Conservation (phyloP, 176 grass and related monocot species). For the Pharus latifolius region DNA sequence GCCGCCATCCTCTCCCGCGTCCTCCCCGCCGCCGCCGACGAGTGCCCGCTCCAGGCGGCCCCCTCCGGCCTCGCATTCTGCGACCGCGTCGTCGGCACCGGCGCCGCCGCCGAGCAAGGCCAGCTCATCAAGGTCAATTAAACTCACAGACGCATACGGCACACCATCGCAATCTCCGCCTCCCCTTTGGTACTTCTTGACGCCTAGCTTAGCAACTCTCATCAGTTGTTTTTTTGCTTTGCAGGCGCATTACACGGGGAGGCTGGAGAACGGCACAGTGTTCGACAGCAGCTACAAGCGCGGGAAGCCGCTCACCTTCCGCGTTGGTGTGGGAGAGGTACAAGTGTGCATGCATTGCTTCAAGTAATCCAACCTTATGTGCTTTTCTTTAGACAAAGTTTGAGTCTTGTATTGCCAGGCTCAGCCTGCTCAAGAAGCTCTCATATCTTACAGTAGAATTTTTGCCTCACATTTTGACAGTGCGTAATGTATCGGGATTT, state of each 20-base stretch:
- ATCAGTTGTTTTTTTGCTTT: too few relatives aligned
- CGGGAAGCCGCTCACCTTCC: constrained; percentile 57
- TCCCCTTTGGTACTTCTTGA: too few relatives aligned
- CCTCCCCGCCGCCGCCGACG: not conserved
- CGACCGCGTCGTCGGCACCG: constrained; percentile 58
- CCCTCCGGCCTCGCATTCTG: constrained; percentile 72
- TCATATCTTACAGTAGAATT: too few relatives aligned
- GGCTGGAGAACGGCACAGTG: constrained; percentile 80
- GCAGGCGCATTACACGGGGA: constrained; percentile 82
- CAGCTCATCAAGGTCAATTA: constrained; percentile 75
- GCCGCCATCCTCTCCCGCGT: constrained; percentile 20
- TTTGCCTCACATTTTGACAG: too few relatives aligned
- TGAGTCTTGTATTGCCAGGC: too few relatives aligned
- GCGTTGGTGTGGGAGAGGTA: constrained; percentile 85
- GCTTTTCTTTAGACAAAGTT: too few relatives aligned
- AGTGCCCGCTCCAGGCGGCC: constrained; percentile 46
- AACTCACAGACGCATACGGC: too few relatives aligned
- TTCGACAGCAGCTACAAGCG: constrained; percentile 94
- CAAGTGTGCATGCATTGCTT: not conserved
- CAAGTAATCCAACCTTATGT: too few relatives aligned
- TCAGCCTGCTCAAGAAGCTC: too few relatives aligned
- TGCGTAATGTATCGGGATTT: not conserved
- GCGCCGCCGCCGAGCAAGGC: constrained; percentile 41
- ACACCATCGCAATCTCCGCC: too few relatives aligned
- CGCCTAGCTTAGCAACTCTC: too few relatives aligned